Evolutionary conservation across 2,329 filamentous ascomycete species (phyloP), one percentile per base, ranked within the genome.

Genomic region (Penicillium sp.): DNA sequence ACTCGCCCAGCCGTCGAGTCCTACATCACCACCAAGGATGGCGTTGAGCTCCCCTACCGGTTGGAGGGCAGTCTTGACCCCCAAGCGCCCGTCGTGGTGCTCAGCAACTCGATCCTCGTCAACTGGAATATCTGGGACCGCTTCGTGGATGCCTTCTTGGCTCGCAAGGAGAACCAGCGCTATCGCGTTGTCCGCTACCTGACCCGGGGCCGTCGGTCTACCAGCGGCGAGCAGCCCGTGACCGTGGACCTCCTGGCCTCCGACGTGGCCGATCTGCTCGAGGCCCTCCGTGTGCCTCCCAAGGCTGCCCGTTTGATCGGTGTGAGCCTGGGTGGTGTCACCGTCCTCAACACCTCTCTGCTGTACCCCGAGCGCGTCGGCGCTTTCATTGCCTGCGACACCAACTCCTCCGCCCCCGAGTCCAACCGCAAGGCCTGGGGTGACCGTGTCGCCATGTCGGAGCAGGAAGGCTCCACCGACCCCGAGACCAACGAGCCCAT

Each of bases 251-350:
- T 87, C 2, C 81, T 95, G 0, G 85, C 90, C 3, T 82, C 84
- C 7, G 92, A 96, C 71, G 80, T 95, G 25, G 80, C 83, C 40
- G 75, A 80, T 0, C 75, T 96, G 0, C 84, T 96, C 3, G 82
- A 88, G 56, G 86, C 88, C 0, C 82, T 96, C 33, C 85, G 90
- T 52, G 87, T 93, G 45, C 81, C 68, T 2, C 68, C 84, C 10
- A 84, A 85, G 69, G 85, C 90, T 0, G 85, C 89, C 37, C 82
- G 85, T 0, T 79, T 94, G 0, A 80, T 95, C 22, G 92, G 92
- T 22, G 92, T 96, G 3, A 91, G 88, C 38, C 87, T 95, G 74
- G 92, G 92, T 64, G 92, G 92, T 55, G 91, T 89, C 2, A 95
- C 92, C 1, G 83, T 88, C 0, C 83, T 95, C 53, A 88, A 89